Evolutionary conservation across 1,284 basidiomycete species (phyloP), one percentile per base, ranked within the genome.

Genomic region (Afroboletus lepidellus): DNA sequence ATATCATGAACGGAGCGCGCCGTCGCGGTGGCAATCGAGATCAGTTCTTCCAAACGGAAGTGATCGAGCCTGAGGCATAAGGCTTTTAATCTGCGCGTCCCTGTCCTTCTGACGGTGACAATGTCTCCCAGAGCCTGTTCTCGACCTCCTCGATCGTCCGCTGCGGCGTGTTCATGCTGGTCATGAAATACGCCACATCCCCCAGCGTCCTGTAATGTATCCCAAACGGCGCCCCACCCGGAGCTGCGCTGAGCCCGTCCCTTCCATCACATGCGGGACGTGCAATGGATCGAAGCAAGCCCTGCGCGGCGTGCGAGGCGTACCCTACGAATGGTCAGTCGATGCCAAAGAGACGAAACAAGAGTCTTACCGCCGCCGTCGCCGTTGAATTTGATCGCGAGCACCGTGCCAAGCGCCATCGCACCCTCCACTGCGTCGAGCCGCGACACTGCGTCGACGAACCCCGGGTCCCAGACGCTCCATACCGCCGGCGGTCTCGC

Each of bases 181-280:
- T 89, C 83, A 99, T 98, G 69, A 98, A 87, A 71, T 99, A 99
- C 12, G 91, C 87, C 11, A 98, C 89, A 62, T 97, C 87, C 0
- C 96, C 96, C 24, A 98, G 74, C 0, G 96, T 95, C 56, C 96
- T 78, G 53, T 84, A 94, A 69, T 98, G 91, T 16, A 98, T 80
- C 20, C 84, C 81, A 64, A 89, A 93, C 0, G 78, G 75, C 9
- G 75, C 76, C 8, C 79, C 81, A 0, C 80, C 80, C 3, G 81
- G 79, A 6, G 78, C 77, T 0, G 74, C 55, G 7, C 79, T 76
- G n/a, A 74, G 32, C 1, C 34, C 52, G 3, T 29, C 43, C 6
- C 20, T 21, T 4, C 12, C 37, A 3, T 58, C 57, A 20, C 66
- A 67, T 2, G 50, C 46, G 0, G 62, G 56, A 20, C 55, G 55